Evolutionary conservation across 345 rosid species (phyloP).

Genomic region (Hibiscus trionum): DNA sequence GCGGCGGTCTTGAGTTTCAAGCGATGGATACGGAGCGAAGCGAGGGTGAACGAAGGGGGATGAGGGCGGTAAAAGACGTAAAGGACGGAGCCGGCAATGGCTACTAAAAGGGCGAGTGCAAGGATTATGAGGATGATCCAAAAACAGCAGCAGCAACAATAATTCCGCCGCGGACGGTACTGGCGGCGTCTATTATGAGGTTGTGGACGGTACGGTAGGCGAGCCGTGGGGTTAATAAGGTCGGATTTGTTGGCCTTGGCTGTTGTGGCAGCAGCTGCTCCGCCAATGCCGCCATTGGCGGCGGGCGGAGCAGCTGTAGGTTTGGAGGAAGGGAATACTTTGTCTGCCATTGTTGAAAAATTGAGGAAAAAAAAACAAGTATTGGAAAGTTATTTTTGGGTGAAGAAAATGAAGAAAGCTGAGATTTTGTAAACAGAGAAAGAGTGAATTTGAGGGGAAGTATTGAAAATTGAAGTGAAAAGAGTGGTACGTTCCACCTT

Average conservation of each 20-base stretch:
- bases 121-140: constrained; percentile 66
- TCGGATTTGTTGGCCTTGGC: constrained; percentile 31
- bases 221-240: constrained; percentile 49
- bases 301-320: constrained; percentile 27
- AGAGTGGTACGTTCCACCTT: constrained; percentile 19
- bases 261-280: neutral
- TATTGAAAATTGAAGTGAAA: neutral
- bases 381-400: neutral
- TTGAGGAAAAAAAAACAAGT: neutral
- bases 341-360: constrained; percentile 42
- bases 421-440: neutral
- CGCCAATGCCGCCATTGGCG: constrained; percentile 1
- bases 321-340: constrained; percentile 66
- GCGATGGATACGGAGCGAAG: constrained; percentile 58
- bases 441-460: constrained; percentile 17
- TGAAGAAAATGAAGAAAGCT: neutral
- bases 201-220: constrained; percentile 54
- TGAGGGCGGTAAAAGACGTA: constrained; percentile 76
- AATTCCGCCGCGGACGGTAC: constrained; percentile 44
- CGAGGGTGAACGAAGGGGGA: constrained; percentile 60
- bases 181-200: constrained; percentile 46
- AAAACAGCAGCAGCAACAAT: constrained; percentile 82
- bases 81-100: constrained; percentile 62
- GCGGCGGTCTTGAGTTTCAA: constrained; percentile 63
- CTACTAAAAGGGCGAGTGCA: constrained; percentile 50